Percentiles rank a stretch among this genome's conserved stretches.
These are phyloP conservation scores for Rugosomyces carneus DNA, from an alignment of 1,284 basidiomycete species.

Conservation along the genomic window DNA sequence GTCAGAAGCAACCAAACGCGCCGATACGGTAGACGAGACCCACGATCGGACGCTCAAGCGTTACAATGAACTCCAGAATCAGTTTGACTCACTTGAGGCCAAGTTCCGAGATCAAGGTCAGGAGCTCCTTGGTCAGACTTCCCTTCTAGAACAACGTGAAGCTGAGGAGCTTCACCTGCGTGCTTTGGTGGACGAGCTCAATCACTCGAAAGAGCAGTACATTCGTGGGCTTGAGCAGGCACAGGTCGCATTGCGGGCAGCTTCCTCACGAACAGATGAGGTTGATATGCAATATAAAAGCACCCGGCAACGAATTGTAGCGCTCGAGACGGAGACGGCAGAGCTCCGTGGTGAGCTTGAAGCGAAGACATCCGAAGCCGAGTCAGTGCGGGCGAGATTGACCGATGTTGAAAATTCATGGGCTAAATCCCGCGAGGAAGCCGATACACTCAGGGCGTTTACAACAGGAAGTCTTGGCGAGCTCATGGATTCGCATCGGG, in stretches of 20 bases:
- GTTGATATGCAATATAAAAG: slow-evolving; percentile 72
- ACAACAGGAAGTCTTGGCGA: slow-evolving; percentile 83
- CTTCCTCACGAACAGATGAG: slow-evolving; percentile 76
- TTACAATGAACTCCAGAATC: slow-evolving; percentile 70
- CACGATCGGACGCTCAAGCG: slow-evolving; percentile 68
- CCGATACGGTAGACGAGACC: slow-evolving; percentile 78
- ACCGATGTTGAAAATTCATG: slow-evolving; percentile 80
- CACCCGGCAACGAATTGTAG: slow-evolving; percentile 58
- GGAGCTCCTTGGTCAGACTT: slow-evolving; percentile 68
- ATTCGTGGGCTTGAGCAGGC: slow-evolving; percentile 83
- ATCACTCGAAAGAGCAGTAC: slow-evolving; percentile 73
- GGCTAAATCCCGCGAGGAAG: slow-evolving; percentile 86
- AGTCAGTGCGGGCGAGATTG: slow-evolving; percentile 57
- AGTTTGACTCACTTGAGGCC: slow-evolving; percentile 56
- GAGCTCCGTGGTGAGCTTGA: slow-evolving; percentile 80
- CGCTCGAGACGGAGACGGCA: slow-evolving; percentile 69
- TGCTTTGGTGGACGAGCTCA: slow-evolving; percentile 68
- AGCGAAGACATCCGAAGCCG: slow-evolving; percentile 63
- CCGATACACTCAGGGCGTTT: slow-evolving; percentile 76
- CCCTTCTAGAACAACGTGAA: slow-evolving; percentile 73
- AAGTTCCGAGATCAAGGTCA: slow-evolving; percentile 78
- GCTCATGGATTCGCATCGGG: slow-evolving; percentile 78
- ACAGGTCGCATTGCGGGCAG: slow-evolving; percentile 69
- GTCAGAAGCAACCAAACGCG: slow-evolving; percentile 74
- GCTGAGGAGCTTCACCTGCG: slow-evolving; percentile 70